phyloP scores from a whole-genome alignment of 495 filamentous ascomycete genomes.

The Aspergillus nanangensis region DNA sequence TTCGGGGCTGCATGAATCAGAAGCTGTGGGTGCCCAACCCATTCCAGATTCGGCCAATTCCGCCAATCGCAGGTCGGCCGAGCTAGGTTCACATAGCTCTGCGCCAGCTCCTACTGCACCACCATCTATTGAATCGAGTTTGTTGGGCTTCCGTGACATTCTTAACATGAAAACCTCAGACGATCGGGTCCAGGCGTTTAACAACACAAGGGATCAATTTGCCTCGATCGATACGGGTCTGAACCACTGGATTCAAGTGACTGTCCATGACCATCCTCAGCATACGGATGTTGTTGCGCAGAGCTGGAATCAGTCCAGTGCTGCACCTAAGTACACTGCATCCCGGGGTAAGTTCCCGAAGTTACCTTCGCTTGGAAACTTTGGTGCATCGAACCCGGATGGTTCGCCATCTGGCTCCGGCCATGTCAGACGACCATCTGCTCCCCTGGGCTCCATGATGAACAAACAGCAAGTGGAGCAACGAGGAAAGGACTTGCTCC shows the following conservation, averaged over 20 bases:
- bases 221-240: conserved; percentile 69
- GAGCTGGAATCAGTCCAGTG: conserved; percentile 26
- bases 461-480: conserved; percentile 51
- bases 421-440: conserved; percentile 32
- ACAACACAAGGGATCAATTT: conserved; percentile 65
- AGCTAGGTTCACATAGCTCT: neutral
- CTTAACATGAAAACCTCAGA: conserved; percentile 52
- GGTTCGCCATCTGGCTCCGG: conserved; percentile 28
- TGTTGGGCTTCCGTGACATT: conserved; percentile 67
- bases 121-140: conserved; percentile 30
- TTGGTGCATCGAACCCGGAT: conserved; percentile 41
- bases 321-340: conserved; percentile 26
- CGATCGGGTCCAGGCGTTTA: conserved; percentile 66
- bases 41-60: too few species aligned
- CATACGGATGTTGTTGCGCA: conserved; percentile 38
- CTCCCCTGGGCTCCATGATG: conserved; percentile 33
- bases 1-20: too few species aligned
- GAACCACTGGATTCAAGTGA: conserved; percentile 62
- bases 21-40: too few species aligned
- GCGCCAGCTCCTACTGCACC: conserved; percentile 5
- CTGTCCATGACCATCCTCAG: conserved; percentile 46
- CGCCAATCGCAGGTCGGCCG: too few species aligned
- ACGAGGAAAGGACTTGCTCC: conserved; percentile 81
- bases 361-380: conserved; percentile 28
- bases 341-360: conserved; percentile 47